Evolutionary conservation across 2,329 filamentous ascomycete genomes (phyloP), one percentile per base, ranked within the genome.

Genomic region (Cordyceps cicadae): DNA sequence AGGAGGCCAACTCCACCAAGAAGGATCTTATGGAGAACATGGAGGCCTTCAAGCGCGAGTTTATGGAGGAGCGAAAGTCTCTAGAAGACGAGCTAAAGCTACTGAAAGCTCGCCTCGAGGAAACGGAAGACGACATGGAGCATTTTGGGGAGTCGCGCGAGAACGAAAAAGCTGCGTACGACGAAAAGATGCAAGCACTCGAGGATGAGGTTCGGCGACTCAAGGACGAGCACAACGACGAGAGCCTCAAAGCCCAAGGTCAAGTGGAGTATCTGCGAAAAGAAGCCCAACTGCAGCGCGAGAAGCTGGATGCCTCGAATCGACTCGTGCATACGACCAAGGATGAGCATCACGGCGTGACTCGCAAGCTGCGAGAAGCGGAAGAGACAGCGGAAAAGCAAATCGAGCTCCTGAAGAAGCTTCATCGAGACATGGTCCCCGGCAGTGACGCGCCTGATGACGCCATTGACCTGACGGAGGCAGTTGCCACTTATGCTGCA

Each of bases 1-100:
- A 94, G 64, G 93, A 97, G 72, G 90, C 85, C 6, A 90, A 94
- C 67, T 92, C 90, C 3, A 97, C 89, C 1, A 99, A 99, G 73
- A 89, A 89, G 67, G 94, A 97, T 72, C 83, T 99, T 11, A 86
- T 99, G 75, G 88, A 90, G 65, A 99, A 99, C 69, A 90, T 99
- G 77, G 92, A 97, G 70, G 88, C 92, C 14, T 84, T 95, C 65
- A 91, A 97, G 73, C 86, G 85, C 29, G 94, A 97, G 69, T 97
- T 96, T 66, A 80, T 89, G 41, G 86, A 87, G 54, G 93, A 97
- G 72, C 85, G 94, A 45, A 90, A 89, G 68, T 88, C 87, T 11
- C 79, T 97, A 0, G 90, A 96, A 66, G 80, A 84, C 17, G 92
- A 97, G 70, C 86, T 94, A 61, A 87, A 86, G 66, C 82, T 83